Conservation (phyloP, 2,329 filamentous ascomycete genomes). For the Aspergillus terreus region DNA sequence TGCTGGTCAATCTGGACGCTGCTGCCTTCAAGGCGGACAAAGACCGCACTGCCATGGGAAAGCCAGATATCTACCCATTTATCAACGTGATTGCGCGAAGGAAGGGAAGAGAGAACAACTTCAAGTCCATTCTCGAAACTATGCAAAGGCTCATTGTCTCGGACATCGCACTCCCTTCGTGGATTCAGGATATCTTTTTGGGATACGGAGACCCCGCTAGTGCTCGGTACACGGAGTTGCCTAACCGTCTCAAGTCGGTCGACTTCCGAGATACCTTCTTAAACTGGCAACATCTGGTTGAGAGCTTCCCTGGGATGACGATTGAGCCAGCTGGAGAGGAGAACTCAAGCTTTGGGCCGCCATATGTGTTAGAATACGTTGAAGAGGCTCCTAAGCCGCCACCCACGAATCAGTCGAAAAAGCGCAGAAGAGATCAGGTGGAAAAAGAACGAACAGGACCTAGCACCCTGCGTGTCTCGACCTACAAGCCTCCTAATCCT, state of each 20-base stretch:
- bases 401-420: conserved; percentile 68
- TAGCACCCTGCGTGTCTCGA: conserved; percentile 75
- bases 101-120: conserved; percentile 90
- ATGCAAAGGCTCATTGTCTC: conserved; percentile 82
- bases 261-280: conserved; percentile 94
- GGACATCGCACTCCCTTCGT: conserved; percentile 79
- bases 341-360: conserved; percentile 73
- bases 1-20: conserved; percentile 79
- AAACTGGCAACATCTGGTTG: conserved; percentile 89
- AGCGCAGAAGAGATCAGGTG: conserved; percentile 73
- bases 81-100: conserved; percentile 85
- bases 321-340: conserved; percentile 74
- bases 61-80: conserved; percentile 72
- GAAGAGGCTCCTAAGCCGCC: conserved; percentile 51
- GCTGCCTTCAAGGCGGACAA: conserved; percentile 74
- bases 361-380: conserved; percentile 74
- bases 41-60: conserved; percentile 61
- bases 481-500: conserved; percentile 82
- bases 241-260: conserved; percentile 71
- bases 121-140: conserved; percentile 87
- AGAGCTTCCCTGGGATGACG: conserved; percentile 82
- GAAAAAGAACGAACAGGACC: conserved; percentile 62
- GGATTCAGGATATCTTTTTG: conserved; percentile 96
- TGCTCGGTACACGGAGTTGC: conserved; percentile 78
- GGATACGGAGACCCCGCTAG: conserved; percentile 90